Evolutionary conservation across 257 asterid species (phyloP), one percentile per base, ranked within the genome.

Genomic region (Craterostigma plantagineum): DNA sequence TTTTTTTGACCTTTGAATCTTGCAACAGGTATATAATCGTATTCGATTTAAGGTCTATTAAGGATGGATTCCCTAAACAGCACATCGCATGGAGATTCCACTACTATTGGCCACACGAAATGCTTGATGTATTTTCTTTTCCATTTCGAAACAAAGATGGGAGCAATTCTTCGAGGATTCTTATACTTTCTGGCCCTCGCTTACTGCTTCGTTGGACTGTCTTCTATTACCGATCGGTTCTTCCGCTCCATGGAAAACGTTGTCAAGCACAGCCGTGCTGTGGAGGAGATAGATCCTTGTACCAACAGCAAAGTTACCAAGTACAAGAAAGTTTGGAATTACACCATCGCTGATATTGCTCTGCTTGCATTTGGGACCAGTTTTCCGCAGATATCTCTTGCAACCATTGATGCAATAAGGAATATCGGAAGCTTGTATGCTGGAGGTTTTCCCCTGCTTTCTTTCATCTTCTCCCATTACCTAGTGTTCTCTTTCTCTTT

Each of bases 301-400:
- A 78, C 92, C 9, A 79, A 74, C 40, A 59, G 58, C 59, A 50
- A 64, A 62, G 15, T 51, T 35, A 59, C 70, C 50, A 70, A 42
- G 62, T 61, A 66, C 38, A 61, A 52, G 47, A 87, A 76, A 64
- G 95, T 87, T 34, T 87, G 97, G 95, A 82, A 87, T 51, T 87
- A 67, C 61, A 56, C 95, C 34, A 71, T 87, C 50, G 97, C 97
- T 13, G 97, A 79, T 57, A 82, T 87, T 61, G 48, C 85, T 36
- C 61, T 87, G 52, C 75, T 82, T 67, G 97, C 97, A 38, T 78
- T 87, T 49, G 97, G 97, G 51, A 87, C 97, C 9, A 87, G 97
- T 67, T 87, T 87, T 56, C 97, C 97, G 10, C 97, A 82, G 71
- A 87, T 82, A 35, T 87, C 97, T 11, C 63, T 87, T 49, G 97